Evolutionary conservation across 192 early-diverging fungal genomes (phyloP), one percentile per base, ranked within the genome.

Genomic region (Spinellus fusiger): DNA sequence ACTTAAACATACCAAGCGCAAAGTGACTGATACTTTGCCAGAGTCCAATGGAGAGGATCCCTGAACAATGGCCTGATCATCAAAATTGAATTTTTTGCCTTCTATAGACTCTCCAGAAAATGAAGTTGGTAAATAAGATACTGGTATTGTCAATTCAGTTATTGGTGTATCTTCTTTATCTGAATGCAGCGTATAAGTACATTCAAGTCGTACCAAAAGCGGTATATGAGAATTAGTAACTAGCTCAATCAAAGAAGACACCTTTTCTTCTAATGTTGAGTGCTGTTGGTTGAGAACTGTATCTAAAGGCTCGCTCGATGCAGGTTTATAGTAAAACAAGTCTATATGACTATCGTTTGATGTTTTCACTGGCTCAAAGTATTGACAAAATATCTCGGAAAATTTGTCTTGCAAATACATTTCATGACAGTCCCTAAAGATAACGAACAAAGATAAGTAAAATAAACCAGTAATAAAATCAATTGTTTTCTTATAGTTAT

Each of bases 161-260:
- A 48, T 40, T 27, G 1, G 4, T 16, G 38, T 58, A 58, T 34
- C 20, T 18, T 22, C 54, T 5, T n/a, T 55, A 8, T 55, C 31
- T 18, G 7, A 29, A 37, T 7, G 32, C 3, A 55, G 20, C 3
- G 71, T 65, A 53, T 86, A 86, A 10, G 73, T 73, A 53, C 80
- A 85, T 62, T 91, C 86, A 0, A 86, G 62, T 25, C 80, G 69
- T 1, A 91, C 59, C 47, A 91, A 83, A 13, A 91, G 67, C 8
- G 89, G 89, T 10, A 74, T 66, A 28, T 88, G 82, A n/a, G 87
- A 78, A 40, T 73, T 80, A 25, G 81, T 71, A 58, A 75, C 71
- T 9, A 74, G 34, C 27, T 74, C 71, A 16, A 66, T 63, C 25
- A 82, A 40, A 37, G 52, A 40, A 29, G 59, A 54, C 13, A 53